Base-by-base conservation (phyloP, 306 rosid genomes). In the Citrullus amarus region DNA sequence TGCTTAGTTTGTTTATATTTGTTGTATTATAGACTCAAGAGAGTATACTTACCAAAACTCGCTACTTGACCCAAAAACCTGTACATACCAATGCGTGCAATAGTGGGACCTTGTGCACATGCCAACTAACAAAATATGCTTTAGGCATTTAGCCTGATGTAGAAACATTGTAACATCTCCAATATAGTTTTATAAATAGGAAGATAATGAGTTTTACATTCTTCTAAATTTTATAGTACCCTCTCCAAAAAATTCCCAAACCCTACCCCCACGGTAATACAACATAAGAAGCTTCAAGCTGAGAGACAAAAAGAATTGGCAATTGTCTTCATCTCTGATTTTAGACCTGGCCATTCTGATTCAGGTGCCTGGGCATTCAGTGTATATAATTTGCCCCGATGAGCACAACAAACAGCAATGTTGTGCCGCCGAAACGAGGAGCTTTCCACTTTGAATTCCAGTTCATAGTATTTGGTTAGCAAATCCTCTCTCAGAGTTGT, bases 321-420 rank as follows among this genome's bases (percentile, higher is more conserved):
- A 72, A 92, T 91, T 56, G 34, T 67, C 36, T 86, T 83, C 82
- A 95, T 90, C 69, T 82, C 89, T 1, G 85, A 84, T 84, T 92
- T 83, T 78, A 92, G 81, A 8, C 41, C 56, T 8, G 86, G 85
- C 98, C 98, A 91, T 7, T 68, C 87, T 8, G 95, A 81, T 86
- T 96, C 97, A 4, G 98, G 97, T 65, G 93, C 93, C 81, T 96
- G 99, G 82, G 96, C 97, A 82, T 96, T 96, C 32, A 95, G 85
- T 9, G 97, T 92, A 44, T 73, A 90, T 28, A 96, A 85, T 80
- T 83, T 86, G 8, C 99, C 99, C 8, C 70, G 81, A 4, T 81
- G 78, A 51, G 89, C 89, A 55, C 93, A 92, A 73, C 97, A 92
- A 12, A 96, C 97, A 0, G 91, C 90, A 0, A 92, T 79, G 41